These are phyloP conservation scores for Ustilago sp. DNA, from an alignment of 1,284 basidiomycete genomes.

Conservation along the genomic window DNA sequence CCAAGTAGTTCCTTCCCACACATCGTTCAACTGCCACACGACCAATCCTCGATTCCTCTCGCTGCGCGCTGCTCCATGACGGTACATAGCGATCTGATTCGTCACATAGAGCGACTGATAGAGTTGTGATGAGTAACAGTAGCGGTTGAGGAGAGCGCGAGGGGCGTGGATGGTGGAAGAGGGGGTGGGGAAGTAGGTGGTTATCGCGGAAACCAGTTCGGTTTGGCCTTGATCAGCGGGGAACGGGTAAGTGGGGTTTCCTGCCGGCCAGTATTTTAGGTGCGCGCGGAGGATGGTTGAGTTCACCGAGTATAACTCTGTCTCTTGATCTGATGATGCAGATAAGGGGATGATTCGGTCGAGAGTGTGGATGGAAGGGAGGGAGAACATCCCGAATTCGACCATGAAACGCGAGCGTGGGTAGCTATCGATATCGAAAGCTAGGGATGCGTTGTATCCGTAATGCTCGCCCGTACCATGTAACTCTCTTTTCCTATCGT, in stretches of 20 bases:
- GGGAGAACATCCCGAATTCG: conserved; percentile 78
- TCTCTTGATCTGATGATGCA: conserved; percentile 61
- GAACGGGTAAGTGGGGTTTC: conserved; percentile 75
- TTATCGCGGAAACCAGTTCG: conserved; percentile 74
- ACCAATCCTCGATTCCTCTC: conserved; percentile 76
- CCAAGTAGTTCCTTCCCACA: conserved; percentile 78
- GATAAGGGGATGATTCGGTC: conserved; percentile 74
- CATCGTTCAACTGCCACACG: conserved; percentile 78
- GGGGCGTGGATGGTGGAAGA: background rate
- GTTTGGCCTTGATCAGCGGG: conserved; percentile 74
- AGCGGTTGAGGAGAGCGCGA: conserved; percentile 15
- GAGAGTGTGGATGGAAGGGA: conserved; percentile 77
- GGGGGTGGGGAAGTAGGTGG: conserved; percentile 68
- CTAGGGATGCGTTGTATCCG: conserved; percentile 74
- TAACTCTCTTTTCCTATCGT: conserved; percentile 72
- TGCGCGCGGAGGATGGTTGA: conserved; percentile 75
- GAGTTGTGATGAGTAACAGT: conserved; percentile 49
- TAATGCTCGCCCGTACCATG: conserved; percentile 72
- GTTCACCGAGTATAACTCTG: conserved; percentile 75
- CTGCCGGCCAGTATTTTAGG: conserved; percentile 75
- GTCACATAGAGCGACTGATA: conserved; percentile 56
- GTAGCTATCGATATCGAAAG: conserved; percentile 75
- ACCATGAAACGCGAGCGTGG: conserved; percentile 76
- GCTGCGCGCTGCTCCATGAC: conserved; percentile 75
- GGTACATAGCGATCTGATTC: conserved; percentile 77